Evolutionary conservation across 257 asterid species (phyloP).

Genomic region (Verbena officinalis): DNA sequence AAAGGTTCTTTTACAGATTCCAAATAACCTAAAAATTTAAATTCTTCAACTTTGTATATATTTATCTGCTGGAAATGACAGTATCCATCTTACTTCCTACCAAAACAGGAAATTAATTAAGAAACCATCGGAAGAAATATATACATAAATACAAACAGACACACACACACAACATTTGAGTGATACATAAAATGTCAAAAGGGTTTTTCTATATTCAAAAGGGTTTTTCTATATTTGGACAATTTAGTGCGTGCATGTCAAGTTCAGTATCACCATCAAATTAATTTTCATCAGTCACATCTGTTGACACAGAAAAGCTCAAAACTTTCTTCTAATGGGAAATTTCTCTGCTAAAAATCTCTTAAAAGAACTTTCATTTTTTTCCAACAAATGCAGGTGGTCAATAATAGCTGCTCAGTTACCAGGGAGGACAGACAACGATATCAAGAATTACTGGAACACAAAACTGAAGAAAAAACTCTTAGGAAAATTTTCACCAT

Average conservation of each 20-base stretch:
- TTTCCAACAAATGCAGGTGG: slow-evolving; percentile 57
- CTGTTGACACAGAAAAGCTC: slow-evolving; percentile 2
- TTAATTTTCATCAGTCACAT: not conserved
- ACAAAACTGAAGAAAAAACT: slow-evolving; percentile 84
- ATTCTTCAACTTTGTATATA: not conserved
- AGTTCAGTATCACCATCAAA: slow-evolving; percentile 22
- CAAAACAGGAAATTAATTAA: slow-evolving; percentile 23
- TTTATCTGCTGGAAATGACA: slow-evolving; percentile 28
- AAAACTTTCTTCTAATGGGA: slow-evolving; percentile 5
- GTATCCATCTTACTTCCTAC: slow-evolving; percentile 13
- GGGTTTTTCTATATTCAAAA: too few species aligned
- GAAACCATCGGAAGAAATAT: not conserved
- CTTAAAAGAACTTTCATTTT: not conserved
- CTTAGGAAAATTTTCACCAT: slow-evolving; percentile 39
- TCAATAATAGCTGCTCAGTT: slow-evolving; percentile 79
- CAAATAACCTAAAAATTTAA: not conserved
- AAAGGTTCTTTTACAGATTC: not conserved
- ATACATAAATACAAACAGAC: not conserved
- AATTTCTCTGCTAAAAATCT: not conserved
- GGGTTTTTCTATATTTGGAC: slow-evolving; percentile 39
- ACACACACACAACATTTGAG: not conserved
- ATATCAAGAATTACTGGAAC: slow-evolving; percentile 90
- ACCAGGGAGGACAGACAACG: slow-evolving; percentile 86
- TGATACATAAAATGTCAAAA: slow-evolving; percentile 9
- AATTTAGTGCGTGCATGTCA: slow-evolving; percentile 41